phyloP scores from a whole-genome alignment of 768 basidiomycete species.

The Trametes cinnabarina region DNA sequence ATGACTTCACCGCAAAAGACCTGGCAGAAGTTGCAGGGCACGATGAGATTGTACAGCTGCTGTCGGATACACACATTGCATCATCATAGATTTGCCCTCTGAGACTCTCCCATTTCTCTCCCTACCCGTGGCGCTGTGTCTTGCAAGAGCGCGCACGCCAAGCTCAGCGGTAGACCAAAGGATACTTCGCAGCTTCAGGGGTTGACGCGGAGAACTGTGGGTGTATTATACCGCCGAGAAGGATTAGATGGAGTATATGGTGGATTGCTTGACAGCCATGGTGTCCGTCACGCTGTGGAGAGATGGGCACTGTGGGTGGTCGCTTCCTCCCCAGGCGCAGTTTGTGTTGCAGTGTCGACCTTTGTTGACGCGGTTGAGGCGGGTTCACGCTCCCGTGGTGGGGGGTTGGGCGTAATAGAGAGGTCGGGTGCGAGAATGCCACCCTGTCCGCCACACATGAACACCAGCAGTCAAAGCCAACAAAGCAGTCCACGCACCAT shows the following conservation, averaged over 20 bases:
- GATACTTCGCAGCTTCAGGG: too few species aligned
- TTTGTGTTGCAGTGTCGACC: neutral
- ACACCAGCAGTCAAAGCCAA: neutral
- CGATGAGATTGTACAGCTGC: slow-evolving; percentile 46
- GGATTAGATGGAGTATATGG: neutral
- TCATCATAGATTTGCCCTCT: neutral
- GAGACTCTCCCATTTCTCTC: neutral
- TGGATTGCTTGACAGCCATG: neutral
- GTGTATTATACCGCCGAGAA: neutral
- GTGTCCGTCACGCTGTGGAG: neutral
- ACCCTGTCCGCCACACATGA: slow-evolving; percentile 9
- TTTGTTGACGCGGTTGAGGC: neutral
- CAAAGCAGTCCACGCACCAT: slow-evolving; percentile 71
- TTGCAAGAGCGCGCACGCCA: neutral
- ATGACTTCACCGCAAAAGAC: slow-evolving; percentile 58
- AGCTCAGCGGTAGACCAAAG: too few species aligned
- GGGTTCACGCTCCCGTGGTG: neutral
- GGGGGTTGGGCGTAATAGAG: neutral
- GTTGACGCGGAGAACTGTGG: neutral
- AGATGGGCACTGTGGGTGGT: neutral
- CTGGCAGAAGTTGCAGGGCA: slow-evolving; percentile 60
- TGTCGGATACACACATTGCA: slow-evolving; percentile 19
- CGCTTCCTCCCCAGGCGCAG: neutral
- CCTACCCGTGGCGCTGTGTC: neutral
- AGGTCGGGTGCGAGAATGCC: slow-evolving; percentile 13